Evolutionary conservation across 208 protist genomes (phyloP).

Genomic region (Acanthamoeba lenticulata): DNA sequence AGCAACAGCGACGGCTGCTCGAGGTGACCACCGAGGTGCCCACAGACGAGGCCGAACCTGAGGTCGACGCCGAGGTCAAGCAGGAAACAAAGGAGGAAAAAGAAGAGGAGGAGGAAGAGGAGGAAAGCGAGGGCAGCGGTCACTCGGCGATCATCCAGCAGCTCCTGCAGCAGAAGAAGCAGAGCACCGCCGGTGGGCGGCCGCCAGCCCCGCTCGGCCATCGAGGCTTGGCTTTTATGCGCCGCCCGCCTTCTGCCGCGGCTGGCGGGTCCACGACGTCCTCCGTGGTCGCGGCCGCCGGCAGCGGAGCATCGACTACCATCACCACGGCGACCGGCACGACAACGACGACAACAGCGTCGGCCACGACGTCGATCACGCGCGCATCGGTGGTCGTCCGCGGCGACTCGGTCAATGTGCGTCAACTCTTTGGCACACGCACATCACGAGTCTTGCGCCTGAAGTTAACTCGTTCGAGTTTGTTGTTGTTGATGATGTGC

Average conservation of each 20-base stretch:
- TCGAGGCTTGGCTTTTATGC: too few species aligned
- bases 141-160: slow-evolving; percentile 35
- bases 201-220: not conserved
- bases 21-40: not conserved
- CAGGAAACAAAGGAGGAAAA: not conserved
- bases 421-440: not conserved
- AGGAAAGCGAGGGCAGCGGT: slow-evolving; percentile 41
- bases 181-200: too few species aligned
- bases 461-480: not conserved
- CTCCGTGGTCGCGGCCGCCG: too few species aligned
- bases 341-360: not conserved
- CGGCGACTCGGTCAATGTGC: not conserved
- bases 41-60: not conserved
- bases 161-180: slow-evolving; percentile 1
- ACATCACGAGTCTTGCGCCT: not conserved
- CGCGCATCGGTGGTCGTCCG: not conserved
- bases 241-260: too few species aligned
- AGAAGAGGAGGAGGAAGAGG: slow-evolving; percentile 31
- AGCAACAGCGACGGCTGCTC: not conserved
- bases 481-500: too few species aligned
- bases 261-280: too few species aligned
- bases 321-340: too few species aligned
- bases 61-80: not conserved
- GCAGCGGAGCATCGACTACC: too few species aligned
- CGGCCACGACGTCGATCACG: not conserved